A percentile compares a stretch with the other conserved stretches of the same genome.
These are phyloP conservation scores for Jaltomata sinuosa DNA, from an alignment of 257 asterid species.

Conservation along the genomic window DNA sequence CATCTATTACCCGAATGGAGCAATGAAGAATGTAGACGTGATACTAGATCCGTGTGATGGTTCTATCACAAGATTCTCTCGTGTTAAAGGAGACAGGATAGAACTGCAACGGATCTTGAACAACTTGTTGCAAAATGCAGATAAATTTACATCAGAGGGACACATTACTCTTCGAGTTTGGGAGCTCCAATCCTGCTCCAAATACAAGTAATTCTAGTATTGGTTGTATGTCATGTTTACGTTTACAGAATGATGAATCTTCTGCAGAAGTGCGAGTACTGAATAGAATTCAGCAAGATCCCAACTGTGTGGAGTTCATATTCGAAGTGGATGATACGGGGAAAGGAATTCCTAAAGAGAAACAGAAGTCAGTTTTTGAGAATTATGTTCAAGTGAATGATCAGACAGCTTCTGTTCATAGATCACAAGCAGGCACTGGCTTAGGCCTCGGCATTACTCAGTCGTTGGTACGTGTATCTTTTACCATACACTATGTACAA, in stretches of 20 bases:
- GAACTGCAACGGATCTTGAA: slow-evolving; percentile 57
- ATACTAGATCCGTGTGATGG: slow-evolving; percentile 59
- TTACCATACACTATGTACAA: not conserved
- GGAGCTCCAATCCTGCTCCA: slow-evolving; percentile 30
- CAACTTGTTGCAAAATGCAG: slow-evolving; percentile 69
- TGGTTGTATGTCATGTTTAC: slow-evolving; percentile 20
- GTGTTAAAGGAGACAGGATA: slow-evolving; percentile 53
- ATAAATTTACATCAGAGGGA: slow-evolving; percentile 66
- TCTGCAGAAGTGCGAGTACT: slow-evolving; percentile 8
- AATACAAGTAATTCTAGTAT: slow-evolving; percentile 11
- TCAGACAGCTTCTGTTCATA: too few species aligned
- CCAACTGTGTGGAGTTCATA: slow-evolving; percentile 35
- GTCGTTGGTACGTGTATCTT: slow-evolving; percentile 37
- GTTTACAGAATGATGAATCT: slow-evolving; percentile 5
- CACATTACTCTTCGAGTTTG: slow-evolving; percentile 46
- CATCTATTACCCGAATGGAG: slow-evolving; percentile 41
- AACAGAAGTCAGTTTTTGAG: slow-evolving; percentile 48
- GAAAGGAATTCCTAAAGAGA: slow-evolving; percentile 19
- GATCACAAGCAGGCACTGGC: slow-evolving; percentile 54
- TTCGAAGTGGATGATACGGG: slow-evolving; percentile 64
- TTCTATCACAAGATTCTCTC: slow-evolving; percentile 22
- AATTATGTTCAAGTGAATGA: slow-evolving; percentile 72
- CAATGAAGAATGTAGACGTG: slow-evolving; percentile 65
- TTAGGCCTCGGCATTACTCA: slow-evolving; percentile 77
- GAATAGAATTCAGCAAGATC: slow-evolving; percentile 21